Percentiles rank a stretch among this genome's conserved stretches.
phyloP scores from a whole-genome alignment of 1,284 basidiomycete genomes.

The Crepidotus sp. region DNA sequence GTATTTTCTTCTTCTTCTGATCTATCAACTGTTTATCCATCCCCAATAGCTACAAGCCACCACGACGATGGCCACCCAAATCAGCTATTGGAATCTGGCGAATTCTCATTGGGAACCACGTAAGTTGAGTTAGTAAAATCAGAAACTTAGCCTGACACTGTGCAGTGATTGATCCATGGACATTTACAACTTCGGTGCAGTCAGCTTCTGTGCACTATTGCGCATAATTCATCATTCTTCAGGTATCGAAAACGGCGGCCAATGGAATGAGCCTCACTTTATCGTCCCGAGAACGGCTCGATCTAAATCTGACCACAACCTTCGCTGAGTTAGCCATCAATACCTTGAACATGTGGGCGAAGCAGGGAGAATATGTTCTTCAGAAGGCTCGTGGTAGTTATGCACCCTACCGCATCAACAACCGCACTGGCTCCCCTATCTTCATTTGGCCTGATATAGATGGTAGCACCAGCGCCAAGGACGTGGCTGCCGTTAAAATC shows the following conservation, averaged over 20 bases:
- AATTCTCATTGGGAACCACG: slow-evolving; percentile 99
- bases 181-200: slow-evolving; percentile 64
- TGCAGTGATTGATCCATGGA: slow-evolving; percentile 94
- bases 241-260: slow-evolving; percentile 33
- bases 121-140: slow-evolving; percentile 27
- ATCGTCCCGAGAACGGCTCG: slow-evolving; percentile 76
- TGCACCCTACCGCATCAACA: slow-evolving; percentile 90
- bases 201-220: not conserved
- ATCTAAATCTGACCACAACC: slow-evolving; percentile 88
- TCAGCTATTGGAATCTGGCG: slow-evolving; percentile 95
- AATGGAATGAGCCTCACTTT: slow-evolving; percentile 49
- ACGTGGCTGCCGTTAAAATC: slow-evolving; percentile 45
- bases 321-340: slow-evolving; percentile 85
- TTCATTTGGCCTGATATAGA: slow-evolving; percentile 77
- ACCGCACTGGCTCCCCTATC: slow-evolving; percentile 81
- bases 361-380: slow-evolving; percentile 65
- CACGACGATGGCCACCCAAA: slow-evolving; percentile 71
- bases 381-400: slow-evolving; percentile 76
- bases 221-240: slow-evolving; percentile 3
- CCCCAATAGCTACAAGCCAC: slow-evolving; percentile 65
- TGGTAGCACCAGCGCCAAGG: slow-evolving; percentile 38
- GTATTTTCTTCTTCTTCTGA: slow-evolving; percentile 32
- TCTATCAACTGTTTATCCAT: slow-evolving; percentile 8
- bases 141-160: not conserved
- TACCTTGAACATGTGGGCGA: slow-evolving; percentile 63